Percentiles rank a stretch among this genome's conserved stretches.
These are phyloP conservation scores for Lachnellula arida DNA, from an alignment of 2,329 filamentous ascomycete genomes.

Conservation along the genomic window DNA sequence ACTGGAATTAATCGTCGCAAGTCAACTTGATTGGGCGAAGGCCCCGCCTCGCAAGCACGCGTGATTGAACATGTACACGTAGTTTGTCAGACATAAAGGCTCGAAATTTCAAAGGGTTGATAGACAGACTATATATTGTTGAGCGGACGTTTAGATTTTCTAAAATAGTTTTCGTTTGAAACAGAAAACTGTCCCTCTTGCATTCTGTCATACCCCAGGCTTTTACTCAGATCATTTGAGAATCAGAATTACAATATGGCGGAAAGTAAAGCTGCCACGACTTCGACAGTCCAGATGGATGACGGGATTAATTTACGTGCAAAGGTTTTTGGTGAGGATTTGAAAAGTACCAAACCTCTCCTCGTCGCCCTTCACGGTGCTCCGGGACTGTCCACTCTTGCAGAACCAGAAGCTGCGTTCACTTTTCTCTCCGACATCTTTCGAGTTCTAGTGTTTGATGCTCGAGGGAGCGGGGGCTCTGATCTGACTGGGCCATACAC, in stretches of 20 bases:
- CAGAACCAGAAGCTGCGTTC: neutral
- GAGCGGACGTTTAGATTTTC: too few relatives aligned
- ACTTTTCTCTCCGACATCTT: neutral
- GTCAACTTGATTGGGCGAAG: too few relatives aligned
- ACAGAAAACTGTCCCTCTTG: too few relatives aligned
- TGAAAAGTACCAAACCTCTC: neutral
- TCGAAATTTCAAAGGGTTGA: too few relatives aligned
- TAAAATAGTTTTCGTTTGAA: too few relatives aligned
- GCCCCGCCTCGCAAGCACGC: too few relatives aligned
- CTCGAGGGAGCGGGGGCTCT: constrained; percentile 1
- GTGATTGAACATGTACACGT: too few relatives aligned
- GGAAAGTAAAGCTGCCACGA: neutral
- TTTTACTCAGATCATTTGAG: too few relatives aligned
- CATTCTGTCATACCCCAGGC: too few relatives aligned
- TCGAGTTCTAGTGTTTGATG: constrained; percentile 1
- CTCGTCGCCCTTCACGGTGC: neutral
- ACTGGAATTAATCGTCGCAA: too few relatives aligned
- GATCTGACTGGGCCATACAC: constrained; percentile 2
- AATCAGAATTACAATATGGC: neutral
- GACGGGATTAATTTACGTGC: neutral
- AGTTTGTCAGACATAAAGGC: too few relatives aligned
- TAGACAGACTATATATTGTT: too few relatives aligned
- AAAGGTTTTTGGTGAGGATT: neutral
- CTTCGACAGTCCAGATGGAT: neutral
- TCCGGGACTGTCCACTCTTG: neutral